A percentile compares a stretch with the other conserved stretches of the same genome.
Evolutionary conservation across 2,329 filamentous ascomycete genomes (phyloP).

Genomic region (Tolypocladium ophioglossoides): DNA sequence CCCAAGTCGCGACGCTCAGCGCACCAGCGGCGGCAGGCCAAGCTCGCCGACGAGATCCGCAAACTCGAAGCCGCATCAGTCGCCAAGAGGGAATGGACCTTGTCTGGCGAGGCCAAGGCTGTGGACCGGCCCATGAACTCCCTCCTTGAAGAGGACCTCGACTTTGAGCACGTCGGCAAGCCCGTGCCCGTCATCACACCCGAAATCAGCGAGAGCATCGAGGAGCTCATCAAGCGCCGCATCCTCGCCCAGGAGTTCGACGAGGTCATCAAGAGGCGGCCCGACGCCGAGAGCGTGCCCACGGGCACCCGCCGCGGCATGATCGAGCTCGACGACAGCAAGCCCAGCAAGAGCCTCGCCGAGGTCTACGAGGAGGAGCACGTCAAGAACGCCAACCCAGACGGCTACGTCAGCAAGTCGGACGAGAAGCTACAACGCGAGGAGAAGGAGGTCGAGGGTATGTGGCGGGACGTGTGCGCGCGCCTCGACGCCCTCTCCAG

Average conservation of each 20-base stretch:
- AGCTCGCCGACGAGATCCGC: slow-evolving; percentile 81
- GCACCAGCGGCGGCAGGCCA: slow-evolving; percentile 79
- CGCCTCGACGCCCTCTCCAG: slow-evolving; percentile 84
- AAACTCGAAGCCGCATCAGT: slow-evolving; percentile 82
- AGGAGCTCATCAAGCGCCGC: slow-evolving; percentile 86
- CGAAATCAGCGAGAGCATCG: slow-evolving; percentile 82
- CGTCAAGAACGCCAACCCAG: slow-evolving; percentile 64
- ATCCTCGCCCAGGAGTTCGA: slow-evolving; percentile 89
- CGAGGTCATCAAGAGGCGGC: slow-evolving; percentile 73
- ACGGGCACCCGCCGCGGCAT: slow-evolving; percentile 56
- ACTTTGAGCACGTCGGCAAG: slow-evolving; percentile 92
- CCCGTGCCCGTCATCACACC: slow-evolving; percentile 89
- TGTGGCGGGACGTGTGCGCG: slow-evolving; percentile 73
- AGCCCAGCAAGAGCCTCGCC: slow-evolving; percentile 76
- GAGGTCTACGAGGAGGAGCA: slow-evolving; percentile 95
- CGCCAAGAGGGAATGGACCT: slow-evolving; percentile 81
- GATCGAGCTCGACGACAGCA: slow-evolving; percentile 76
- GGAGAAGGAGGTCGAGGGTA: slow-evolving; percentile 67
- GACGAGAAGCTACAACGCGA: slow-evolving; percentile 76
- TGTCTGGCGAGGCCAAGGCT: slow-evolving; percentile 79
- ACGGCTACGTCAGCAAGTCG: slow-evolving; percentile 66
- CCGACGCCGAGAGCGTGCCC: slow-evolving; percentile 57
- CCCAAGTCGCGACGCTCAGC: slow-evolving; percentile 67
- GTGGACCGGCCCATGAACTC: slow-evolving; percentile 80
- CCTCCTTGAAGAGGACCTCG: slow-evolving; percentile 84